phyloP scores from a whole-genome alignment of 2,329 filamentous ascomycete species.

The Thyridium curvatum region DNA sequence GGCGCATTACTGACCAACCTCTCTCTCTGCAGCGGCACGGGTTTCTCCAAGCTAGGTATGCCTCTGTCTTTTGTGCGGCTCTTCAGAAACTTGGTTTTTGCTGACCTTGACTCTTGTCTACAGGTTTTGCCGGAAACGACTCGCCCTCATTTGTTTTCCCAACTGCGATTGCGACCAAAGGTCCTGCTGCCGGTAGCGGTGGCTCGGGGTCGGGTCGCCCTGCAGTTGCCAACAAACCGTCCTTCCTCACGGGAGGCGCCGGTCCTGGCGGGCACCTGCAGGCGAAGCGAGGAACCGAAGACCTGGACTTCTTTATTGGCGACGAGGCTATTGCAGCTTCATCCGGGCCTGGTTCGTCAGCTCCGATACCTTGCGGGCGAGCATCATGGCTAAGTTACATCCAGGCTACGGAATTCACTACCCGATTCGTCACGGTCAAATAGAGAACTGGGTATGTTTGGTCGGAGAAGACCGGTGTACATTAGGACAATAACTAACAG shows the following conservation, averaged over 20 bases:
- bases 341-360: conserved; percentile 65
- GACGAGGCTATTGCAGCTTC: conserved; percentile 87
- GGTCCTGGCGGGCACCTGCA: conserved; percentile 78
- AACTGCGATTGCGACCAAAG: conserved; percentile 95
- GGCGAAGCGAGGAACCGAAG: conserved; percentile 91
- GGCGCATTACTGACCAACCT: conserved; percentile 28
- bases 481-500: conserved; percentile 16
- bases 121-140: conserved; percentile 98
- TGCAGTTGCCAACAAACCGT: conserved; percentile 88
- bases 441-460: conserved; percentile 86
- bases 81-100: conserved; percentile 4
- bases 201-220: conserved; percentile 83
- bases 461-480: neutral
- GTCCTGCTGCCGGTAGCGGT: conserved; percentile 60
- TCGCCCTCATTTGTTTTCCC: conserved; percentile 99
- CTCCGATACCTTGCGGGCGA: conserved; percentile 1
- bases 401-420: conserved; percentile 93
- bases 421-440: conserved; percentile 94
- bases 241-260: conserved; percentile 86
- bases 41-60: conserved; percentile 97
- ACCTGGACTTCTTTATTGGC: conserved; percentile 97
- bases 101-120: conserved; percentile 14
- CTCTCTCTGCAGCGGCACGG: conserved; percentile 72
- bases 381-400: conserved; percentile 8
- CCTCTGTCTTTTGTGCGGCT: neutral